These are phyloP conservation scores for Botrytis paeoniae DNA, from an alignment of 2,329 filamentous ascomycete genomes.

Conservation along the genomic window DNA sequence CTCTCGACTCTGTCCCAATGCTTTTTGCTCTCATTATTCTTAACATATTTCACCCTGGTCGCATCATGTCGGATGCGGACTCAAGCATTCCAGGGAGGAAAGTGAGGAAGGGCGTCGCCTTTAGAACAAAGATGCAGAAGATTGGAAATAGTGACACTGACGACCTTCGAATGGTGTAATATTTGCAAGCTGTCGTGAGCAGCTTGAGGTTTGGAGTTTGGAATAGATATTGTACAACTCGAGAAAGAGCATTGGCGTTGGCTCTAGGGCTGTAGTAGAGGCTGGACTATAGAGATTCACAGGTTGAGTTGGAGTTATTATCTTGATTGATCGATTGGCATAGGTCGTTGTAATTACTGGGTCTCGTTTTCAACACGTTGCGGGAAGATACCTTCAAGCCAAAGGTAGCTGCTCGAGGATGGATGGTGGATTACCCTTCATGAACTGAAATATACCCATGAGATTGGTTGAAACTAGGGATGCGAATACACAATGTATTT, in stretches of 20 bases:
- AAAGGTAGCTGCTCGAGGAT: not conserved
- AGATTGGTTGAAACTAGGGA: not conserved
- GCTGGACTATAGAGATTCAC: not conserved
- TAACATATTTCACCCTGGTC: not conserved
- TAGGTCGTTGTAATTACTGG: not conserved
- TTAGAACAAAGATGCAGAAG: not conserved
- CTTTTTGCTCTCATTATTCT: constrained; percentile 22
- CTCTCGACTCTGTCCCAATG: constrained; percentile 55
- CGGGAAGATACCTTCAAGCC: not conserved
- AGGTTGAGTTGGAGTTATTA: not conserved
- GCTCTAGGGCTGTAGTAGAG: not conserved
- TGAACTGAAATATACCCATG: not conserved
- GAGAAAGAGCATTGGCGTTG: not conserved
- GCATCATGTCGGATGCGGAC: not conserved
- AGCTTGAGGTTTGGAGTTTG: not conserved
- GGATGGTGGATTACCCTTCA: accelerated
- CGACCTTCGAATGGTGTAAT: not conserved
- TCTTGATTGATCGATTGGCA: not conserved
- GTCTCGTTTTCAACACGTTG: not conserved
- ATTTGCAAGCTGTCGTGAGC: not conserved
- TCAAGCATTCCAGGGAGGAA: not conserved
- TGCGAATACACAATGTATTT: not conserved
- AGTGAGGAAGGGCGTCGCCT: not conserved
- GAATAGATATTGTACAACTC: not conserved
- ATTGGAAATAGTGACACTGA: not conserved